Base-by-base conservation (phyloP, 441 rosid species). In the Populus hybrid region DNA sequence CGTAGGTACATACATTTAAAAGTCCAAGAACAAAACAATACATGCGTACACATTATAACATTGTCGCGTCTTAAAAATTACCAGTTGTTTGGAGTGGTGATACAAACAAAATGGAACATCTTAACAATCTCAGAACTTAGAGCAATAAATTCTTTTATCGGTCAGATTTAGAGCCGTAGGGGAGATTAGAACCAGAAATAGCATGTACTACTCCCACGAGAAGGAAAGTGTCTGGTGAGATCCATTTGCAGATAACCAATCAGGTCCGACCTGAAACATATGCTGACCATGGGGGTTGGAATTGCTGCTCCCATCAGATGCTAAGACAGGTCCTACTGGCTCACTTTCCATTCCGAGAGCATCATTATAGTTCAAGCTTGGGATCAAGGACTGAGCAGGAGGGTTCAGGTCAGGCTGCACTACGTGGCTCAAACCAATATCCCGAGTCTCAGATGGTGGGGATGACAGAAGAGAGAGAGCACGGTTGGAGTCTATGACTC, bases 401-500 rank as follows among this genome's bases (percentile, higher is more conserved):
- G 82, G 82, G 77, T 78, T 79, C 18, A 81, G 81, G 83, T 75
- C 79, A 75, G 84, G 81, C 40, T 85, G 89, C 80, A 73, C 84
- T 74, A 83, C 78, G 81, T 80, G 81, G 87, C 78, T 80, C 77
- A 84, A 75, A 76, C 86, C 86, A 66, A 85, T 77, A 69, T 79
- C 89, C 69, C 75, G 78, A 73, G 85, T 83, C 72, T 82, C 82
- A 23, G 88, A 67, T 30, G 84, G 84, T 32, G 84, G 91, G 57
- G 90, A 86, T 92, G 97, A 92, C 97, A 92, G 97, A 92, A 92
- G 97, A 92, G 94, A 90, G 94, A 85, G 93, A 92, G 91, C 97
- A 88, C 90, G 71, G 71, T 78, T 77, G 24, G 88, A 78, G 73
- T 82, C 65, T n/a, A 82, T 30, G 42, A 66, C 82, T 74, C 74